Base-by-base conservation (phyloP, 2,329 filamentous ascomycete species). In the Colletotrichum theobromicola region DNA sequence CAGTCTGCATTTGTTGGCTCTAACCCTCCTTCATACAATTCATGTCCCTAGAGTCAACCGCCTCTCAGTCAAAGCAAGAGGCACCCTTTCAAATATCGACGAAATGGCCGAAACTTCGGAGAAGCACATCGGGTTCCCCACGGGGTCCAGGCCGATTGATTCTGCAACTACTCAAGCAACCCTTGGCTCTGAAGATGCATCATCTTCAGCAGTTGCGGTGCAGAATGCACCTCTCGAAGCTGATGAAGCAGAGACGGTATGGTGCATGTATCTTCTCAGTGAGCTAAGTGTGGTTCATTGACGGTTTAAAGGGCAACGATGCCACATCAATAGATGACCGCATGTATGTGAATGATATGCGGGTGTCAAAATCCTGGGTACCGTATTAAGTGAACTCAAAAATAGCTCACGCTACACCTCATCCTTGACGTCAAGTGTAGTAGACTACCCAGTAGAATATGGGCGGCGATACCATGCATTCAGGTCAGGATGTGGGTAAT, bases 401-500 rank as follows among this genome's bases (percentile, higher is more conserved):
- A 2, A 32, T 26, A 69, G 66, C 26, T 67, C 67, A 12, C 62
- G 34, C 35, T 64, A 65, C 53, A 74, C 66, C 35, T 63, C 61
- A 12, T 74, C 67, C 3, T 32, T 74, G 21, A 37, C 35, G 18
- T 74, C 72, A 12, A 74, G 67, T 26, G 55, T 71, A 30, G 15
- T 70, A 18, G 57, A 71, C 13, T 74, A 74, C 58, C 66, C 68
- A 21, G 35, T 13, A 16, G 60, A 75, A 26, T 70, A 76, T 35
- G 70, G 69, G 2, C 65, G 72, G 6, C 70, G 65, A 30, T 75
- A 73, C 28, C 75, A 76, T 30, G 70, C 61, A 7, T 77, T 71
- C 34, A 67, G 67, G 13, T 63, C 66, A 6, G 72, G 76, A 5
- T 46, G 46, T 26, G 64, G 83, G 65, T 69, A 7, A n/a, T 50